Evolutionary conservation across 1,139 yeast genomes (phyloP).

Genomic region (Debaryomyces sp.): DNA sequence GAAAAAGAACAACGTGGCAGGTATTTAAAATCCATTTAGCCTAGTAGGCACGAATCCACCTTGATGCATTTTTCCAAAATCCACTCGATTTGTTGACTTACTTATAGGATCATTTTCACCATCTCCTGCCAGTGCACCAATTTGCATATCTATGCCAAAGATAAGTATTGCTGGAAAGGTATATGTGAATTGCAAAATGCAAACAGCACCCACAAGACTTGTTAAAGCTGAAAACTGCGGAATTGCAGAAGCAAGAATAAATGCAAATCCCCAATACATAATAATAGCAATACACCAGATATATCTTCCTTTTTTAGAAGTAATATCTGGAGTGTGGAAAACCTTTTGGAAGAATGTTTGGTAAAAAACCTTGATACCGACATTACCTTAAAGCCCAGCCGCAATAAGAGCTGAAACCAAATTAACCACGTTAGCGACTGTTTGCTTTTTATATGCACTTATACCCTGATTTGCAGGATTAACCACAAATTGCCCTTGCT

Average conservation of each 20-base stretch:
- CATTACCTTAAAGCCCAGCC: slow-evolving; percentile 46
- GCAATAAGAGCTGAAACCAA: slow-evolving; percentile 43
- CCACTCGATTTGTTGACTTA: slow-evolving; percentile 27
- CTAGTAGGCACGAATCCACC: slow-evolving; percentile 30
- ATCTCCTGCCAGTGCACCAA: slow-evolving; percentile 34
- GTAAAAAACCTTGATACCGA: slow-evolving; percentile 45
- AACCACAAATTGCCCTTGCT: slow-evolving; percentile 44
- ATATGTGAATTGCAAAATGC: slow-evolving; percentile 48
- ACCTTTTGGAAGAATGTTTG: slow-evolving; percentile 34
- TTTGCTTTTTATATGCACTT: slow-evolving; percentile 36
- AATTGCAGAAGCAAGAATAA: slow-evolving; percentile 53
- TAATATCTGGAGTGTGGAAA: slow-evolving; percentile 34
- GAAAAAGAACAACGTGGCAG: slow-evolving; percentile 28
- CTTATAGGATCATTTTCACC: slow-evolving; percentile 30
- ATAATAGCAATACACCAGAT: slow-evolving; percentile 37
- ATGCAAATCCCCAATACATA: slow-evolving; percentile 45
- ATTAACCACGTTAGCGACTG: slow-evolving; percentile 40
- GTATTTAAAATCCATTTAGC: slow-evolving; percentile 26
- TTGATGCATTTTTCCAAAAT: slow-evolving; percentile 30
- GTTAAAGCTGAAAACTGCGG: slow-evolving; percentile 54
- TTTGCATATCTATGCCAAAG: slow-evolving; percentile 33
- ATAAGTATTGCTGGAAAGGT: slow-evolving; percentile 45
- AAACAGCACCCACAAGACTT: slow-evolving; percentile 53
- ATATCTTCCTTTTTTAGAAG: slow-evolving; percentile 28
- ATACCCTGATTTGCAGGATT: slow-evolving; percentile 48